These are phyloP conservation scores for Colletotrichum higginsianum DNA, from an alignment of 2,329 filamentous ascomycete species.

Conservation along the genomic window DNA sequence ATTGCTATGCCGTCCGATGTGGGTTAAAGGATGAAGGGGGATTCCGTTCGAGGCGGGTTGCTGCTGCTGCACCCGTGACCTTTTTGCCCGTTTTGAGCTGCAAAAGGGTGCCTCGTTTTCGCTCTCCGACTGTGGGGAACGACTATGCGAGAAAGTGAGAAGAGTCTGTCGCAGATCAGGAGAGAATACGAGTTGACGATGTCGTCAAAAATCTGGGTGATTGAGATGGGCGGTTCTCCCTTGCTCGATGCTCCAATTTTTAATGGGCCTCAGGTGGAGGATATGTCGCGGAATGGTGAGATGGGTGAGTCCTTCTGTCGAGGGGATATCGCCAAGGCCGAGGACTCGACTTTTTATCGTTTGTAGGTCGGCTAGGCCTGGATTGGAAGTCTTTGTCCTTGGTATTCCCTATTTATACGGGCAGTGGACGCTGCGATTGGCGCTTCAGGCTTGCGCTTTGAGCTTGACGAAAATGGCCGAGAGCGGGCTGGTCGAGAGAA, in stretches of 20 bases:
- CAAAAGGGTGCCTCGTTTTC: slow-evolving; percentile 20
- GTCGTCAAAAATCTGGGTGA: slow-evolving; percentile 27
- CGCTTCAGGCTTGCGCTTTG: slow-evolving; percentile 37
- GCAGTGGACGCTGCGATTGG: slow-evolving; percentile 21
- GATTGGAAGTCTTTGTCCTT: slow-evolving; percentile 34
- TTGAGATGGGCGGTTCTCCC: slow-evolving; percentile 40
- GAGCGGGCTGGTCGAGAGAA: slow-evolving; percentile 36
- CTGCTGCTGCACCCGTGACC: slow-evolving; percentile 25
- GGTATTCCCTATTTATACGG: slow-evolving; percentile 9
- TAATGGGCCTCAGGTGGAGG: slow-evolving; percentile 29
- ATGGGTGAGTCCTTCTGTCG: slow-evolving; percentile 22
- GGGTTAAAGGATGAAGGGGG: slow-evolving; percentile 7
- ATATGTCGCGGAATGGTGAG: slow-evolving; percentile 28
- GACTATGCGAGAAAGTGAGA: slow-evolving; percentile 2
- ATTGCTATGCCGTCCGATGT: slow-evolving; percentile 48
- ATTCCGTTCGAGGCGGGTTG: slow-evolving; percentile 26
- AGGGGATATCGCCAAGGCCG: slow-evolving; percentile 17
- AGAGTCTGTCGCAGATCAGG: background rate
- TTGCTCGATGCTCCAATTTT: slow-evolving; percentile 40
- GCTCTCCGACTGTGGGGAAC: background rate
- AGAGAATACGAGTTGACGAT: slow-evolving; percentile 27
- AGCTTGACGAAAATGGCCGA: slow-evolving; percentile 39
- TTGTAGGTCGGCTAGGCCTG: slow-evolving; percentile 17
- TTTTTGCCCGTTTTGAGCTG: slow-evolving; percentile 23
- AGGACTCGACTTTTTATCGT: slow-evolving; percentile 18